These are phyloP conservation scores for Starmerella bombi DNA, from an alignment of 805 yeast genomes.

Conservation along the genomic window DNA sequence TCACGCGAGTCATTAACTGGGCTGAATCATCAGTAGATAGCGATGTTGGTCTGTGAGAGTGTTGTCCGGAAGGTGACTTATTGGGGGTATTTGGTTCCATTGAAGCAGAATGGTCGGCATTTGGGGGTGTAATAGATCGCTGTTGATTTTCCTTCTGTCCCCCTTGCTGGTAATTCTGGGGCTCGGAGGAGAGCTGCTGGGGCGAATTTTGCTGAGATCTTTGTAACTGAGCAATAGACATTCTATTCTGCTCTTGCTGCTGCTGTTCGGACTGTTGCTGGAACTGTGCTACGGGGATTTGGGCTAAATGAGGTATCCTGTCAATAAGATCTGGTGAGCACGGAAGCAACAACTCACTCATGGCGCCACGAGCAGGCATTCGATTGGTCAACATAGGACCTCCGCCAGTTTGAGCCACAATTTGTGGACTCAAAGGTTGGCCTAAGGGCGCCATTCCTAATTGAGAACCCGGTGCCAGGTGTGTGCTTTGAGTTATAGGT, in stretches of 20 bases:
- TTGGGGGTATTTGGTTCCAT: neutral
- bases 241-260: neutral
- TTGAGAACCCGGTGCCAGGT: neutral
- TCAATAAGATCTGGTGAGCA: constrained; percentile 21
- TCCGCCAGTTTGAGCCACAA: constrained; percentile 10
- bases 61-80: neutral
- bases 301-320: constrained; percentile 22
- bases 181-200: neutral
- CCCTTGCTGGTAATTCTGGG: neutral
- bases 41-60: neutral
- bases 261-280: constrained; percentile 3
- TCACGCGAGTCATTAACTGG: constrained; percentile 57
- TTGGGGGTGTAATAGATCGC: neutral
- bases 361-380: constrained; percentile 19
- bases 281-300: constrained; percentile 19
- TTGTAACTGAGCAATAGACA: too few species aligned
- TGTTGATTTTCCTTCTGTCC: neutral
- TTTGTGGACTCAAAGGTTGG: constrained; percentile 15
- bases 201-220: constrained; percentile 6
- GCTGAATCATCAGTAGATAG: constrained; percentile 18
- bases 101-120: neutral
- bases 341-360: constrained; percentile 23
- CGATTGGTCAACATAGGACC: constrained; percentile 13
- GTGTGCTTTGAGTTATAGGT: neutral
- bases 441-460: constrained; percentile 1